Base-by-base conservation (phyloP, 1,139 yeast genomes). In the Candida buenavistaensis region DNA sequence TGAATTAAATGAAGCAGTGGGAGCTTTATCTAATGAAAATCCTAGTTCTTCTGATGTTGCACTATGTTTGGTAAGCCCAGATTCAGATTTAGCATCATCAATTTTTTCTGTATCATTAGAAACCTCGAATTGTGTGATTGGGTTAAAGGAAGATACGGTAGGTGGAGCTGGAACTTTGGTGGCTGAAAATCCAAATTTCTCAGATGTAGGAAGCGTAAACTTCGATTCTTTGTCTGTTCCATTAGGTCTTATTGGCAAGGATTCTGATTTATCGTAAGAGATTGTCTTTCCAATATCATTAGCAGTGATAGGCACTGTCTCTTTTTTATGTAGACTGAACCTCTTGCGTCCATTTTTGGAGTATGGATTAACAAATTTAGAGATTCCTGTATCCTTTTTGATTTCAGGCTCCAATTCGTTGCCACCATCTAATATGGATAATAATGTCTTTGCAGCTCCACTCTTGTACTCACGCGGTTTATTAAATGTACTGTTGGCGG, bases 371-470 rank as follows among this genome's bases (percentile, higher is more conserved):
- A 35, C 28, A 33, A 46, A 44, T 29, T 30, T 30, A 12, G 39
- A 33, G 15, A 31, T 38, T 7, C 37, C 21, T 26, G 38, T 37
- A 11, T 19, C 19, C 7, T 17, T 17, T 17, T 7, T 17, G 19
- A 7, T 17, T 17, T 17, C 19, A 17, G 5, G 5, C 19, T 17
- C 7, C 7, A 17, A 17, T 17, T 7, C 19, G 7, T 17, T 17
- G 5, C 7, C 19, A 28, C 67, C 71, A 43, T 81, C 86, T 32
- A 85, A 60, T 30, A 84, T 70, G 4, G 84, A 75, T 35, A 84
- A 63, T 30, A 85, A 62, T 1, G 85, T 75, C 30, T 77, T 68
- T 0, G 94, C 95, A 1, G 92, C 75, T 35, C 70, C 71, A 50
- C 89, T 83, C 43, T 79, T 51, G 7, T 12, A 32, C 24, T 33